A percentile compares a stretch with the other conserved stretches of the same genome.
Conservation (phyloP, 129 eudicot genomes). For the Flaveria bidentis region DNA sequence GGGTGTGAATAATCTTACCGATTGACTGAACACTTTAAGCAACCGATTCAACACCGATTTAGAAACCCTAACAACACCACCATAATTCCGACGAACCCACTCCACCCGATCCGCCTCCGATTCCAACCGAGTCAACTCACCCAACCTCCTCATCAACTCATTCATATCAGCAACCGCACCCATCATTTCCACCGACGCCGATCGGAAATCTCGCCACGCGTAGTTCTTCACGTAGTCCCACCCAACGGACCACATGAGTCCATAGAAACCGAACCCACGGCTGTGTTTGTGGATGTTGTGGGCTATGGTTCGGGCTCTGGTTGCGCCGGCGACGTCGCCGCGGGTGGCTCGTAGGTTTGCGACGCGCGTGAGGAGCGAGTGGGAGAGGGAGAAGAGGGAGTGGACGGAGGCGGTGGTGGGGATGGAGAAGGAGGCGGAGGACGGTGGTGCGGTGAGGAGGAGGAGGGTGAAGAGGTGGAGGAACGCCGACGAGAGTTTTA, state of each 20-base stretch:
- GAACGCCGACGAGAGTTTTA: constrained; percentile 7
- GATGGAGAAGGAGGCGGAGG: constrained; percentile 37
- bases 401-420: constrained; percentile 47
- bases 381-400: constrained; percentile 63
- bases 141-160: constrained; percentile 45
- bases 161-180: constrained; percentile 53
- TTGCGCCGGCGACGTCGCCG: constrained; percentile 61
- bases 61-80: constrained; percentile 34
- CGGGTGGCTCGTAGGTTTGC: constrained; percentile 78
- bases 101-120: constrained; percentile 48
- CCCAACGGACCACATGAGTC: constrained; percentile 47
- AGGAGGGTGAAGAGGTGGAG: constrained; percentile 19
- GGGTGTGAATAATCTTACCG: constrained; percentile 39
- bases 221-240: constrained; percentile 72
- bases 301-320: constrained; percentile 58
- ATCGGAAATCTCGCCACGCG: constrained; percentile 55
- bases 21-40: constrained; percentile 46
- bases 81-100: constrained; percentile 62
- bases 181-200: constrained; percentile 38
- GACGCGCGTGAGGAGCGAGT: constrained; percentile 70
- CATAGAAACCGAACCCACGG: constrained; percentile 54
- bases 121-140: constrained; percentile 52
- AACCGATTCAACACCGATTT: constrained; percentile 53
- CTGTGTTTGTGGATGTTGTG: constrained; percentile 45
- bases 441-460: constrained; percentile 28